Conservation (phyloP, 2,329 filamentous ascomycete genomes). For the Aspergillus cejpii region DNA sequence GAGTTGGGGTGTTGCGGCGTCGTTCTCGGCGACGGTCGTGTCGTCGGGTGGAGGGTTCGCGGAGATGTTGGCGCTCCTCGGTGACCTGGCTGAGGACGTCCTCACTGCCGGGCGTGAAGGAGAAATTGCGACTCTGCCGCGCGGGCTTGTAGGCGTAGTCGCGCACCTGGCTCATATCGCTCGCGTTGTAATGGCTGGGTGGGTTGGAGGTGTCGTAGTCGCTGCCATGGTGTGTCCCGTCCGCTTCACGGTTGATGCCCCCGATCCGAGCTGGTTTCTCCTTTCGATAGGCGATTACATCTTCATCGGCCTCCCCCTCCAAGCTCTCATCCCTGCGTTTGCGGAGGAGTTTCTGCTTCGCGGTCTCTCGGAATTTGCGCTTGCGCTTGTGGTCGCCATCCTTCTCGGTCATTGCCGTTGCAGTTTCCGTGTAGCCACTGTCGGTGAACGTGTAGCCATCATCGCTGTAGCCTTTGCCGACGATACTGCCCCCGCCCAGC, state of each 20-base stretch:
- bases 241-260: slow-evolving; percentile 75
- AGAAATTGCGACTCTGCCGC: slow-evolving; percentile 38
- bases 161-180: slow-evolving; percentile 44
- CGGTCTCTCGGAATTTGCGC: slow-evolving; percentile 34
- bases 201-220: slow-evolving; percentile 58
- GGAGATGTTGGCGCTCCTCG: slow-evolving; percentile 29
- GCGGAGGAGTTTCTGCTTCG: slow-evolving; percentile 34
- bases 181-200: slow-evolving; percentile 48
- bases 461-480: slow-evolving; percentile 59
- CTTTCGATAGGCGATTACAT: slow-evolving; percentile 75
- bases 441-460: slow-evolving; percentile 49
- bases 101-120: slow-evolving; percentile 47
- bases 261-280: slow-evolving; percentile 83
- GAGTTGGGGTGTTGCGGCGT: slow-evolving; percentile 20
- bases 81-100: slow-evolving; percentile 34
- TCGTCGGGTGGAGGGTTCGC: slow-evolving; percentile 26
- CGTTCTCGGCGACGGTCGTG: slow-evolving; percentile 30
- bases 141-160: slow-evolving; percentile 35
- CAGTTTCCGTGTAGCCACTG: slow-evolving; percentile 37
- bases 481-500: slow-evolving; percentile 75
- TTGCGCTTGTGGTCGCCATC: slow-evolving; percentile 22
- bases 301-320: slow-evolving; percentile 57
- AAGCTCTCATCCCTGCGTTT: slow-evolving; percentile 46
- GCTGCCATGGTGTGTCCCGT: slow-evolving; percentile 77
- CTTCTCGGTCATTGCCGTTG: slow-evolving; percentile 37